Conservation (phyloP, 441 rosid genomes). For the Populus hybrid region DNA sequence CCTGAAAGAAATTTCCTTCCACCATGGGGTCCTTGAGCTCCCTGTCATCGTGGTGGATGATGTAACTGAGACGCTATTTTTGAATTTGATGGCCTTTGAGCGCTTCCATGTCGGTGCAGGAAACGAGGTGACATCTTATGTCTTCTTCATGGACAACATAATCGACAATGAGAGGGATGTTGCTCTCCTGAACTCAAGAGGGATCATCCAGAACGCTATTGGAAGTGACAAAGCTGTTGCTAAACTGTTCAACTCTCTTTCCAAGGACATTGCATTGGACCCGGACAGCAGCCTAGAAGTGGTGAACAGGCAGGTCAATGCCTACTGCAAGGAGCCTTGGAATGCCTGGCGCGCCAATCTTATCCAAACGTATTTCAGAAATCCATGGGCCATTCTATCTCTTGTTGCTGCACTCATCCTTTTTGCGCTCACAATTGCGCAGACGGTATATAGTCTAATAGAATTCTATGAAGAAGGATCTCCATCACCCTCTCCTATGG, state of each 20-base stretch:
- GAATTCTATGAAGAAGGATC: background rate
- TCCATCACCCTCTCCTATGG: background rate
- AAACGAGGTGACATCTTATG: constrained; percentile 38
- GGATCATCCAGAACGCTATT: constrained; percentile 41
- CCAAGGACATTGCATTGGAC: constrained; percentile 31
- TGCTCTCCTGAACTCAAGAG: constrained; percentile 32
- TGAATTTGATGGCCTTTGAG: constrained; percentile 48
- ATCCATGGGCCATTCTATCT: constrained; percentile 41
- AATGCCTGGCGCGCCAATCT: constrained; percentile 45
- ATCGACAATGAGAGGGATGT: constrained; percentile 42
- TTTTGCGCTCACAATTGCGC: constrained; percentile 38
- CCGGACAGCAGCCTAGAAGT: constrained; percentile 26
- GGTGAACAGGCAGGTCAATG: constrained; percentile 29
- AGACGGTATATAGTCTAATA: constrained; percentile 28
- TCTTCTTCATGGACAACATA: constrained; percentile 45
- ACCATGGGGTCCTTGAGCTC: constrained; percentile 31
- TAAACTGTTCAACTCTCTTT: constrained; percentile 40
- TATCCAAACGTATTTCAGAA: constrained; percentile 35
- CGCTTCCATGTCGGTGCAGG: constrained; percentile 46
- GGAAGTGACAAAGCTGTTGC: constrained; percentile 49
- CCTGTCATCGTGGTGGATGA: constrained; percentile 40
- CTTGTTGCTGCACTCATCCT: constrained; percentile 35
- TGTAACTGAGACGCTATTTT: constrained; percentile 33
- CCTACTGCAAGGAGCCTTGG: constrained; percentile 36
- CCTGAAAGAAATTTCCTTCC: constrained; percentile 42